Percentiles rank a stretch among this genome's conserved stretches.
phyloP scores from a whole-genome alignment of 1,139 yeast species.

The Meyerozyma sp. region DNA sequence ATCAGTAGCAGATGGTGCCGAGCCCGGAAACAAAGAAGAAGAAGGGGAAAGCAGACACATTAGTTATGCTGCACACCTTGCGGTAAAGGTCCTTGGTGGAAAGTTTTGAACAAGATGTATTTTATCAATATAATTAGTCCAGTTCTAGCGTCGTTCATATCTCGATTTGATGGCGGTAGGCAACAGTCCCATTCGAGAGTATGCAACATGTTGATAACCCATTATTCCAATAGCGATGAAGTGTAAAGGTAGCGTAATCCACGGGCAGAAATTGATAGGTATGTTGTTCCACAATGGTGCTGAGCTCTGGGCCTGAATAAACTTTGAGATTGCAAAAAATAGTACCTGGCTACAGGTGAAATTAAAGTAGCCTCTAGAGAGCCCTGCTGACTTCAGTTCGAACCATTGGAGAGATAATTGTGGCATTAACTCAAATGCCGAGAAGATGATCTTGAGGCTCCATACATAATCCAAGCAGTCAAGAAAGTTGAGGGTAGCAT shows the following conservation, averaged over 20 bases:
- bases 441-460: conserved; percentile 16
- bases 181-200: background rate
- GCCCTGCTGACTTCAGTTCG: conserved; percentile 13
- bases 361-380: conserved; percentile 9
- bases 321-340: conserved; percentile 6
- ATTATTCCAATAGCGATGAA: conserved; percentile 1
- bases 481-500: conserved; percentile 7
- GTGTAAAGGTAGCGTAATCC: conserved; percentile 10
- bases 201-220: background rate
- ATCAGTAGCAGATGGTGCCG: conserved; percentile 7
- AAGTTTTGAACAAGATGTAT: conserved; percentile 37
- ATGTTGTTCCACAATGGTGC: conserved; percentile 15
- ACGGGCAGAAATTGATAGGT: conserved; percentile 22
- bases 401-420: conserved; percentile 27
- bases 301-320: conserved; percentile 2
- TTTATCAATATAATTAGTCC: too few species aligned
- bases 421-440: conserved; percentile 17
- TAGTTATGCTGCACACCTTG: conserved; percentile 55
- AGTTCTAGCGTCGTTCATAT: background rate
- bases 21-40: conserved; percentile 22
- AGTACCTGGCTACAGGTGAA: conserved; percentile 7
- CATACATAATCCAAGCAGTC: conserved; percentile 27
- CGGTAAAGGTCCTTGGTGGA: conserved; percentile 61
- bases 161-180: background rate
- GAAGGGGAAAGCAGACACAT: conserved; percentile 55